Evolutionary conservation across 352 stramenopile species (phyloP).

Genomic region (Globisporangium paroecandrum): DNA sequence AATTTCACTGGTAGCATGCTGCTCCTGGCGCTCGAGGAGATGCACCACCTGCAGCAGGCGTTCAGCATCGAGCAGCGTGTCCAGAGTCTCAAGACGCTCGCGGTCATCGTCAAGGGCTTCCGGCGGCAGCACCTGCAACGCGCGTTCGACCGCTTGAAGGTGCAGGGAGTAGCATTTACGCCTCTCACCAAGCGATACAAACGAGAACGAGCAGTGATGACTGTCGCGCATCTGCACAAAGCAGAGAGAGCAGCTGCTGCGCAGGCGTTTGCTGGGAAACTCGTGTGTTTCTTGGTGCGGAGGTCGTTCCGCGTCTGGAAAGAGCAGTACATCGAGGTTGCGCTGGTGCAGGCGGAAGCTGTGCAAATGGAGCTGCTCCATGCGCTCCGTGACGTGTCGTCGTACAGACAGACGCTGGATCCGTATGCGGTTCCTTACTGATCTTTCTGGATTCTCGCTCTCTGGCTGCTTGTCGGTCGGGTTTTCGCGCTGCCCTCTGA

Average conservation of each 20-base stretch:
- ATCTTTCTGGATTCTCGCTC: not conserved
- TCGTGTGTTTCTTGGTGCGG: constrained; percentile 22
- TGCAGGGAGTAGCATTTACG: not conserved
- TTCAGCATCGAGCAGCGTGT: constrained; percentile 6
- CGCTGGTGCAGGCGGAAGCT: constrained; percentile 38
- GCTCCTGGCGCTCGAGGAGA: constrained; percentile 26
- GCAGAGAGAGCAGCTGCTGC: constrained; percentile 14
- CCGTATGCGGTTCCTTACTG: constrained; percentile 20
- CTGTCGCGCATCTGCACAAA: too few relatives aligned
- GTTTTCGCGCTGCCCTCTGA: not conserved
- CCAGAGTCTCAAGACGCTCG: constrained; percentile 13
- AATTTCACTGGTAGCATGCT: constrained; percentile 26
- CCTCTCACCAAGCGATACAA: not conserved
- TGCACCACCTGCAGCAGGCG: constrained; percentile 25
- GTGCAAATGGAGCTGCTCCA: constrained; percentile 43
- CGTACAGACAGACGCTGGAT: constrained; percentile 36
- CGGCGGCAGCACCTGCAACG: constrained; percentile 14
- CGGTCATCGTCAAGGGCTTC: constrained; percentile 5
- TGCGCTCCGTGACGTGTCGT: constrained; percentile 34
- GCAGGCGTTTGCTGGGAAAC: constrained; percentile 23
- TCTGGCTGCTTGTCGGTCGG: not conserved
- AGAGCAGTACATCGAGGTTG: constrained; percentile 35
- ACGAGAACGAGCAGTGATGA: not conserved
- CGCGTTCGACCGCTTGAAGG: constrained; percentile 21
- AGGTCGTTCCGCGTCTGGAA: constrained; percentile 50